Base-by-base conservation (phyloP, 2,329 filamentous ascomycete species). In the Aspergillus viridinutans region DNA sequence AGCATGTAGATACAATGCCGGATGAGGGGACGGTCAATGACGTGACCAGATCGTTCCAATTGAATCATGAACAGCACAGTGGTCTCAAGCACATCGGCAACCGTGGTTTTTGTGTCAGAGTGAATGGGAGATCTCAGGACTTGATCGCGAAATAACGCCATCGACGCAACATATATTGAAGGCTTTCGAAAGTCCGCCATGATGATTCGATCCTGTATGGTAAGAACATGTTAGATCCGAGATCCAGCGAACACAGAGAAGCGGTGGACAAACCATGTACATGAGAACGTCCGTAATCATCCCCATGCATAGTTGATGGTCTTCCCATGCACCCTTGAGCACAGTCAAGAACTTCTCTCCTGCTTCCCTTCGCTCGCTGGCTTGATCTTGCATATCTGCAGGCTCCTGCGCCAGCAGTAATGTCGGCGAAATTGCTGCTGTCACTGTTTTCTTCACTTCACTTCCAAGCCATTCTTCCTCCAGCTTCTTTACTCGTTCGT, bases 271-370 rank as follows among this genome's bases (percentile, higher is more conserved):
- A 69, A 85, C 83, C 81, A 99, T 90, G 70, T 97, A 97, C 92
- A 97, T 97, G 52, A 97, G 81, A 32, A 97, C 91, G 72, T 97
- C 94, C 3, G 92, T 92, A 52, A 91, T 88, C 93, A 97, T 97
- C 69, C 91, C 92, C 90, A 96, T 96, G 48, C 90, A 92, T 56
- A 90, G 84, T 70, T 92, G 90, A 70, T 99, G 92, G 61, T 95
- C 89, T 59, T 92, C 85, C 91, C 92, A 99, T 2, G 87, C 85
- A 57, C 86, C 81, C 64, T 88, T 88, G 14, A 97, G 74, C 0
- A 85, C 88, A 55, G 84, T 85, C 57, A 99, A 75, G 62, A 97
- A 95, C 68, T 83, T 87, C 74, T 96, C 92, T 50, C 92, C 92
- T 38, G 89, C 88, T 47, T 88, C 83, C 49, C 90, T 83, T 55